Evolutionary conservation across 2,329 filamentous ascomycete genomes (phyloP), one percentile per base, ranked within the genome.

Genomic region (Ambrosiella cleistominuta): DNA sequence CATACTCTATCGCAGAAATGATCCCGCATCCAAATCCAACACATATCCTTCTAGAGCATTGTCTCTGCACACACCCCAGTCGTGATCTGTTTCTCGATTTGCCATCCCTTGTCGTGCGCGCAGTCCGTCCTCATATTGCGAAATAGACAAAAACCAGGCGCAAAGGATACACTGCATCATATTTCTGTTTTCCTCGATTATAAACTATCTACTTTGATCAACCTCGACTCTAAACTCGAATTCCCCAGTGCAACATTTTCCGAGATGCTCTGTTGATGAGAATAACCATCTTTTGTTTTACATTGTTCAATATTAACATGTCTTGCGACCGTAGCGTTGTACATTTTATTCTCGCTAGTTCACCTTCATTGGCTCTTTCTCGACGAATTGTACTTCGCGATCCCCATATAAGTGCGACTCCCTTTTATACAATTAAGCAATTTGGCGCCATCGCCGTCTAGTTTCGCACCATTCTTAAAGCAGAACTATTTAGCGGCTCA

Each of bases 381-480:
- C 40, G 39, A 45, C 45, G 37, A 42, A 52, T 57, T 38, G 35
- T 44, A 42, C 45, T 50, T 36, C 50, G 57, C 57, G 50, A 58
- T 58, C 50, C 49, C 40, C 13, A 53, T 56, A 44, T 35, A 56
- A 56, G 44, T 56, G 36, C 27, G 35, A 36, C 13, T n/a, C 17
- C 12, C 12, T 49, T 42, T 27, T 37, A 12, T 39, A 50, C 35
- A 38, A 15, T 11, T 38, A 19, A 35, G 36, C 36, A 47, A 52
- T 42, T 11, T 40, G 35, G 50, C 59, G 50, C 42, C 38, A 52
- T 27, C 44, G 59, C 45, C 40, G 39, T 45, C 52, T 55, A 60
- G 55, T 56, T 54, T 60, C 58, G 17, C 49, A 50, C 55, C 56
- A 60, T 57, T 37, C 15, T 56, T 45, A 44, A 39, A 55, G 40